Evolutionary conservation across 192 early-diverging fungal genomes (phyloP).

Genomic region (Coemansia sp.): DNA sequence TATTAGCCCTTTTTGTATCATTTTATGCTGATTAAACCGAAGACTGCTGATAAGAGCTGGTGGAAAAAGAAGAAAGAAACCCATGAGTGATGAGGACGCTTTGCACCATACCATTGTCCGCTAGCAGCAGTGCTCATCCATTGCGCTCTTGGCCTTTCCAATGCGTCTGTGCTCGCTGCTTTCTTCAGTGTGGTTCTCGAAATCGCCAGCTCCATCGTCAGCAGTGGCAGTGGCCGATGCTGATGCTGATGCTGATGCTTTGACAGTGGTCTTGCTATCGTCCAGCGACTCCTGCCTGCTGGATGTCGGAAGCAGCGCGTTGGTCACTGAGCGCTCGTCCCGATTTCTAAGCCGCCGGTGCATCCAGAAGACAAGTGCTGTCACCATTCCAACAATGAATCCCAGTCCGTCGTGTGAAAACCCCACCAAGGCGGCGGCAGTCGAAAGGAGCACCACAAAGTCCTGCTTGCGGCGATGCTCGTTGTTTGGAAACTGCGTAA

Average conservation of each 20-base stretch:
- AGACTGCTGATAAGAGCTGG: not conserved
- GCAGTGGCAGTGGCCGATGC: not conserved
- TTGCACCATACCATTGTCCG: not conserved
- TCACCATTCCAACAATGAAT: conserved; percentile 69
- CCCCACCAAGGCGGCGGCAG: conserved; percentile 67
- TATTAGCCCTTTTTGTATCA: not conserved
- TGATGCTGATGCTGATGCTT: not conserved
- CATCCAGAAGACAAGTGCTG: conserved; percentile 51
- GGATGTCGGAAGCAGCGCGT: conserved; percentile 18
- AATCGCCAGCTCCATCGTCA: not conserved
- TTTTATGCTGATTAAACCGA: not conserved
- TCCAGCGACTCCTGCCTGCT: not conserved
- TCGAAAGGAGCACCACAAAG: conserved; percentile 72
- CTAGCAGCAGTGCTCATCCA: conserved; percentile 27
- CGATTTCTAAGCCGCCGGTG: conserved; percentile 11
- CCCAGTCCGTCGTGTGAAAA: conserved; percentile 84
- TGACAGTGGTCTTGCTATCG: conserved; percentile 2
- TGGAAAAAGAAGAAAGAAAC: too few relatives aligned
- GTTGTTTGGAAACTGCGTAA: conserved; percentile 35
- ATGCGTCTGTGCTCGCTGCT: not conserved
- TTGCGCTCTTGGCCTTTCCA: conserved; percentile 17
- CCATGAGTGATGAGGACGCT: too few relatives aligned
- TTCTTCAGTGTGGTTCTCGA: conserved; percentile 1
- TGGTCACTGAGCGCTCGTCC: not conserved
- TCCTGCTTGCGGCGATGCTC: conserved; percentile 48